phyloP scores from a whole-genome alignment of 768 basidiomycete species.

The Mycena rosella region DNA sequence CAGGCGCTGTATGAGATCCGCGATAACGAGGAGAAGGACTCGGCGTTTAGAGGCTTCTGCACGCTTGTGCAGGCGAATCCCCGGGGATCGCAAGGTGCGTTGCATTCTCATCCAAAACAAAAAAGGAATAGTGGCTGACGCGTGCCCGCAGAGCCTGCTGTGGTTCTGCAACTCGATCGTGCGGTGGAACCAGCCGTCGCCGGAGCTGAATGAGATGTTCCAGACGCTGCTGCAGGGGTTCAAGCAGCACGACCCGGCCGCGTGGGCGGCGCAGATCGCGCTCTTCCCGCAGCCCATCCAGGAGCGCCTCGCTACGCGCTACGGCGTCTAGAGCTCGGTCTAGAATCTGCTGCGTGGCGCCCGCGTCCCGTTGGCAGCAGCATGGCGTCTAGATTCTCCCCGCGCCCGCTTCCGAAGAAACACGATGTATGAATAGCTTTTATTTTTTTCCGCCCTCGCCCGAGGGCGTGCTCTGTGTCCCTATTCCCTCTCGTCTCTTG shows the following conservation, averaged over 20 bases:
- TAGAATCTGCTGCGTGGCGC: too few relatives aligned
- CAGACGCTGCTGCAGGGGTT: constrained; percentile 89
- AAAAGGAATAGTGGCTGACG: too few relatives aligned
- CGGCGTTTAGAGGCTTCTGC: constrained; percentile 97
- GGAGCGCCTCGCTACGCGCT: constrained; percentile 87
- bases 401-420: too few relatives aligned
- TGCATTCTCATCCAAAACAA: too few relatives aligned
- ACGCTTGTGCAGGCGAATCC: constrained; percentile 96
- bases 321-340: constrained; percentile 86
- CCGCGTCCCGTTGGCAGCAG: too few relatives aligned
- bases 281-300: constrained; percentile 91
- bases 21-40: constrained; percentile 99
- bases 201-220: constrained; percentile 96
- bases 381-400: too few relatives aligned
- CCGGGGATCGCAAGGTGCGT: constrained; percentile 92
- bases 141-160: constrained; percentile 76
- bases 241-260: constrained; percentile 87
- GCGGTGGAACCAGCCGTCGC: constrained; percentile 93
- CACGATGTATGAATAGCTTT: constrained; percentile 31
- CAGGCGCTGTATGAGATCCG: constrained; percentile 97
- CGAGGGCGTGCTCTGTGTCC: constrained; percentile 15
- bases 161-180: constrained; percentile 99
- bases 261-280: constrained; percentile 87
- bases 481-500: constrained; percentile 53
- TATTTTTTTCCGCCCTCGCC: constrained; percentile 12